phyloP scores from a whole-genome alignment of 768 basidiomycete genomes.

The Boletus pseudo-olivaceus region DNA sequence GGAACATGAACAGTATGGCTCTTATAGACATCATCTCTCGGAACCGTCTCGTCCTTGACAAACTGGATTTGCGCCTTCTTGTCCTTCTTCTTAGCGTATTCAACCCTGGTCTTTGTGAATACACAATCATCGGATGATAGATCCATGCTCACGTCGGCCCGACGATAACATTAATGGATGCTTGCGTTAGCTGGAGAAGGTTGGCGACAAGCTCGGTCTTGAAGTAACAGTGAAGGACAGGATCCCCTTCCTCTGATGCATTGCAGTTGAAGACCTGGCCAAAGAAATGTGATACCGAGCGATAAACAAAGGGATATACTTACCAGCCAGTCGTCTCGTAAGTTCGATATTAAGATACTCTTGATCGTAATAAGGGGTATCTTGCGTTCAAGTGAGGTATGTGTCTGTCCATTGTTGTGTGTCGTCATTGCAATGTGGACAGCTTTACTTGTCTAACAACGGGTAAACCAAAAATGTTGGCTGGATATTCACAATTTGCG shows the following conservation, averaged over 20 bases:
- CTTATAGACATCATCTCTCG: slow-evolving; percentile 84
- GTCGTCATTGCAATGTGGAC: slow-evolving; percentile 70
- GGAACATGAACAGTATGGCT: slow-evolving; percentile 86
- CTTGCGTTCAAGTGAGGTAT: slow-evolving; percentile 75
- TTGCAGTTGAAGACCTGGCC: slow-evolving; percentile 71
- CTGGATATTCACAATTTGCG: slow-evolving; percentile 7
- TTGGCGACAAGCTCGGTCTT: slow-evolving; percentile 92
- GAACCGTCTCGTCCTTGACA: slow-evolving; percentile 82
- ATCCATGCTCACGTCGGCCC: slow-evolving; percentile 63
- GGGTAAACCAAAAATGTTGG: neutral
- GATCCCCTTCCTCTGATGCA: slow-evolving; percentile 89
- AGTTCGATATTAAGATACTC: slow-evolving; percentile 78
- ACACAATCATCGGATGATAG: neutral
- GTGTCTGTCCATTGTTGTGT: slow-evolving; percentile 56
- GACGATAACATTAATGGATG: slow-evolving; percentile 67
- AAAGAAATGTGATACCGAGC: slow-evolving; percentile 6
- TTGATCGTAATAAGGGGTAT: slow-evolving; percentile 86
- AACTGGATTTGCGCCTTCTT: slow-evolving; percentile 87
- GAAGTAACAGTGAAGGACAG: slow-evolving; percentile 85
- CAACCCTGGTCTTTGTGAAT: slow-evolving; percentile 52
- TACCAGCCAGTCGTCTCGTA: slow-evolving; percentile 96
- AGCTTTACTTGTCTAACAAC: slow-evolving; percentile 53
- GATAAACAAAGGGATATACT: slow-evolving; percentile 16
- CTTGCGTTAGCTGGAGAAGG: slow-evolving; percentile 77
- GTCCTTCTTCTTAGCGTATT: slow-evolving; percentile 96